Evolutionary conservation across 1,284 basidiomycete genomes (phyloP).

Genomic region (Boletus hoseneyae): DNA sequence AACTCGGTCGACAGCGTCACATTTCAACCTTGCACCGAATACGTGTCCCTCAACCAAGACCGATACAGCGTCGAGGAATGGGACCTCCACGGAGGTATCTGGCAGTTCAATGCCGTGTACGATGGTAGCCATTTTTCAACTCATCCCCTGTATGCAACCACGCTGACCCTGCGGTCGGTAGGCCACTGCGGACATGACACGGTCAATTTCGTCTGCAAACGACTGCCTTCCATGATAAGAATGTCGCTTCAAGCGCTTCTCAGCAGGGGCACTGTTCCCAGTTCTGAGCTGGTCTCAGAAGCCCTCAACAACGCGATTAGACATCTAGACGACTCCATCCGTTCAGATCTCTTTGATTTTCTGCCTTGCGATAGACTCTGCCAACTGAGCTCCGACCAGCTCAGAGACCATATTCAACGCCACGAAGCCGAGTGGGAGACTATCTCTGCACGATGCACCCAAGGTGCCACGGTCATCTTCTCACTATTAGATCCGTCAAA

Average conservation of each 20-base stretch:
- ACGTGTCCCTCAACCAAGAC: constrained; percentile 51
- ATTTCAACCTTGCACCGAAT: constrained; percentile 58
- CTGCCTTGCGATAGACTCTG: constrained; percentile 39
- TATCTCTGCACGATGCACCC: constrained; percentile 46
- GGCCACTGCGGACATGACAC: constrained; percentile 62
- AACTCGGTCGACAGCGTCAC: constrained; percentile 47
- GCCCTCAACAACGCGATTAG: constrained; percentile 41
- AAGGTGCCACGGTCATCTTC: constrained; percentile 60
- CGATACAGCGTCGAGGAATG: constrained; percentile 53
- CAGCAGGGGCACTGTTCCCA: constrained; percentile 30
- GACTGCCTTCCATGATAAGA: constrained; percentile 46
- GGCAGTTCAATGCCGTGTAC: constrained; percentile 59
- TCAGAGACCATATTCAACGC: constrained; percentile 27
- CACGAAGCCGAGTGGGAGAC: constrained; percentile 28
- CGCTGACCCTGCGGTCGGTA: constrained; percentile 27
- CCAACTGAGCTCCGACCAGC: constrained; percentile 23
- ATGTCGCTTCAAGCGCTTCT: constrained; percentile 41
- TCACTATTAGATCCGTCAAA: constrained; percentile 50
- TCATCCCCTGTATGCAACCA: neutral
- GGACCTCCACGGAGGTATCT: constrained; percentile 49
- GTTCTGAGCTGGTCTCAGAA: constrained; percentile 40
- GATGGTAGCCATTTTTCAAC: constrained; percentile 43
- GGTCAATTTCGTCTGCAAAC: constrained; percentile 47
- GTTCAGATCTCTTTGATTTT: constrained; percentile 42
- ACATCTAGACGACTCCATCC: constrained; percentile 43